phyloP scores from a whole-genome alignment of 805 yeast genomes.

The Hanseniaspora nectarophila region DNA sequence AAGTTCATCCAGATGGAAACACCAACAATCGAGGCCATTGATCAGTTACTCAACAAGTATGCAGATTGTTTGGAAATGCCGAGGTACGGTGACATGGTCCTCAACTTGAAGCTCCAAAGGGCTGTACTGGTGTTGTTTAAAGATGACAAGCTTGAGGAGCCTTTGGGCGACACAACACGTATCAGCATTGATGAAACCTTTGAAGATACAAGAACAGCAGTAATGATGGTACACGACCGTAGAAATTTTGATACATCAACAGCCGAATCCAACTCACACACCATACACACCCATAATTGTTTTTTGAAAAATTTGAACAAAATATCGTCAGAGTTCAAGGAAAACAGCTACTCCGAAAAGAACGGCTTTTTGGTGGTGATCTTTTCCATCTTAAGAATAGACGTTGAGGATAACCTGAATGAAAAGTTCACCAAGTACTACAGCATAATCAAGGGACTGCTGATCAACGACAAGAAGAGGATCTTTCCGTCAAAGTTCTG shows the following conservation, averaged over 20 bases:
- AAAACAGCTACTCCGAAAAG: background rate
- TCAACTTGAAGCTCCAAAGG: background rate
- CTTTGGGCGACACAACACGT: background rate
- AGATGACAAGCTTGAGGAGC: background rate
- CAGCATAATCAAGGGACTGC: background rate
- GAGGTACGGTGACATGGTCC: background rate
- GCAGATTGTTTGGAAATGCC: background rate
- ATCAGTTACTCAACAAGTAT: background rate
- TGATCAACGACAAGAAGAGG: background rate
- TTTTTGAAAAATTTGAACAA: background rate
- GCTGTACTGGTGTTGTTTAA: background rate
- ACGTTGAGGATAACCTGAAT: background rate
- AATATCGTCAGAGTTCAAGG: background rate
- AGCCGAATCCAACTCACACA: background rate
- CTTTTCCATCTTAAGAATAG: background rate
- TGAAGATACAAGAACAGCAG: background rate
- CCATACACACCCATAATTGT: background rate
- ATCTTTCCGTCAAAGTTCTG: background rate
- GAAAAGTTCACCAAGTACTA: conserved; percentile 3
- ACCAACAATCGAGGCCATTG: background rate
- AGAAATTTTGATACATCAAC: background rate
- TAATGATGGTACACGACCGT: background rate
- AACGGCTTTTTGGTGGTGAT: conserved; percentile 2
- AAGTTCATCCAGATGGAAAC: background rate
- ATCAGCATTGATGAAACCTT: background rate